phyloP scores from a whole-genome alignment of 2,329 filamentous ascomycete genomes.

The Penicillium janthinellum region DNA sequence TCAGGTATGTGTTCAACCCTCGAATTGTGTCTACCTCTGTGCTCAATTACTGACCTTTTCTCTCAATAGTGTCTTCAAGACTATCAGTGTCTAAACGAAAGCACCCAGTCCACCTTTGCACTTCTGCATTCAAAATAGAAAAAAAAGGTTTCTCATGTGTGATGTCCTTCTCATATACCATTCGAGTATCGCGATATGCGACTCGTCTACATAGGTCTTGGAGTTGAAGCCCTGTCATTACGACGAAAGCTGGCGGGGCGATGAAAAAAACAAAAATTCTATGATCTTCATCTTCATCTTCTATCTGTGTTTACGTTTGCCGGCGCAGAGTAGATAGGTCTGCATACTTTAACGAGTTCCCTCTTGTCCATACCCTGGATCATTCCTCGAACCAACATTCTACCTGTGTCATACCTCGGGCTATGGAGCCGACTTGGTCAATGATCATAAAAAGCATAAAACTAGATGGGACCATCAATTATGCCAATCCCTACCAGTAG shows the following conservation, averaged over 20 bases:
- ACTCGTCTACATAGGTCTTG: slow-evolving; percentile 21
- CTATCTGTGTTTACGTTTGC: background rate
- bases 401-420: background rate
- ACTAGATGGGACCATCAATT: too few relatives aligned
- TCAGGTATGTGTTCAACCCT: slow-evolving; percentile 56
- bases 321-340: slow-evolving; percentile 2
- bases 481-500: too few relatives aligned
- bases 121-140: background rate
- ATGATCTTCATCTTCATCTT: background rate
- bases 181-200: slow-evolving; percentile 22
- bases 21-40: background rate
- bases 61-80: slow-evolving; percentile 69
- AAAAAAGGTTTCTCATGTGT: slow-evolving; percentile 26
- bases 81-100: slow-evolving; percentile 69
- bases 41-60: slow-evolving; percentile 21
- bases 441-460: background rate
- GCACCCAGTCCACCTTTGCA: background rate
- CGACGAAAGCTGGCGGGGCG: slow-evolving; percentile 10
- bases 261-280: slow-evolving; percentile 19
- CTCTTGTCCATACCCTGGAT: background rate
- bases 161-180: slow-evolving; percentile 33
- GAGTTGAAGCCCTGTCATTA: slow-evolving; percentile 20
- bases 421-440: background rate
- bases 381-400: background rate
- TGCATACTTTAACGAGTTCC: background rate